Evolutionary conservation across 1,284 basidiomycete genomes (phyloP).

Genomic region (Wallemia mellicola): DNA sequence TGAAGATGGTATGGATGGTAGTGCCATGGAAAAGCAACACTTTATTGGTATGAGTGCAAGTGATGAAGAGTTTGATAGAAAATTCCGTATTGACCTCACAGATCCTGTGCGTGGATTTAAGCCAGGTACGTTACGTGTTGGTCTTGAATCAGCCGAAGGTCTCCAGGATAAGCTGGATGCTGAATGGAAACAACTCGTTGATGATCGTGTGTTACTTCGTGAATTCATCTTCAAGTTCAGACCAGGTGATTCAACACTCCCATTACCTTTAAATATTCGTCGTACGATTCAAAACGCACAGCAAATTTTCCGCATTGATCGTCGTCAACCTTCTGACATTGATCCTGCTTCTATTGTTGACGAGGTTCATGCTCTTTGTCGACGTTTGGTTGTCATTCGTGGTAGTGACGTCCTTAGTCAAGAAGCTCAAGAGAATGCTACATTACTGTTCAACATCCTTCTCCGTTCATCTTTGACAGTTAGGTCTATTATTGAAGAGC

Average conservation of each 20-base stretch:
- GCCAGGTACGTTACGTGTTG: constrained; percentile 60
- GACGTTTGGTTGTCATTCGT: constrained; percentile 52
- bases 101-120: constrained; percentile 35
- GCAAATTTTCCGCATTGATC: constrained; percentile 93
- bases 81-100: constrained; percentile 42
- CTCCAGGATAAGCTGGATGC: constrained; percentile 71
- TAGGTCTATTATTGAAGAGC: constrained; percentile 52
- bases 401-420: constrained; percentile 43
- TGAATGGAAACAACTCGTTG: constrained; percentile 45
- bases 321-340: constrained; percentile 69
- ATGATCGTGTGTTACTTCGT: constrained; percentile 49
- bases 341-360: constrained; percentile 65
- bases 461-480: constrained; percentile 60
- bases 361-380: constrained; percentile 34
- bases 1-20: constrained; percentile 96
- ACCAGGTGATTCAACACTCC: constrained; percentile 39
- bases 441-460: constrained; percentile 74
- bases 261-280: constrained; percentile 71
- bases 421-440: constrained; percentile 66
- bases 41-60: constrained; percentile 66
- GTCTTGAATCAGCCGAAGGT: constrained; percentile 55
- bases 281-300: constrained; percentile 85
- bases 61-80: constrained; percentile 56
- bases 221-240: constrained; percentile 43
- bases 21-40: constrained; percentile 81